A percentile compares a stretch with the other conserved stretches of the same genome.
Conservation (phyloP, 129 eudicot genomes). For the Pittosporum tobira region DNA sequence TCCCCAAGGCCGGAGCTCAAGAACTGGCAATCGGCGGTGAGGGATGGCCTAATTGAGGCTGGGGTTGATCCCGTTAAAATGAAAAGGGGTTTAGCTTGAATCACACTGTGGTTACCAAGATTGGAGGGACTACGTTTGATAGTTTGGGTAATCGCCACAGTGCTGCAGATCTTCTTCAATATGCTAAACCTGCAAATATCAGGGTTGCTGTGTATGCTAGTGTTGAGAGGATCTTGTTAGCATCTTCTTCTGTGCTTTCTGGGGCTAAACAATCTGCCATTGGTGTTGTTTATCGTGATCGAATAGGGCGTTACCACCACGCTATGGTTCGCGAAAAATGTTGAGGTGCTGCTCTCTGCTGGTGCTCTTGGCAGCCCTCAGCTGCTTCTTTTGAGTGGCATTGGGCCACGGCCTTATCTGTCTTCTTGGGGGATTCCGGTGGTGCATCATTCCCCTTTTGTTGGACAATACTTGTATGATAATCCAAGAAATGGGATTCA, state of each 20-base stretch:
- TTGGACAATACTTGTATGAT: constrained; percentile 50
- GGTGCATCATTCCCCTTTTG: constrained; percentile 45
- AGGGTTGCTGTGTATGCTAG: constrained; percentile 45
- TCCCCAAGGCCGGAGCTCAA: constrained; percentile 12
- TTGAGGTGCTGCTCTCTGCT: constrained; percentile 48
- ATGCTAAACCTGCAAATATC: constrained; percentile 41
- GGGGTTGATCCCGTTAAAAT: constrained; percentile 49
- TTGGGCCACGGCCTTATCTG: constrained; percentile 63
- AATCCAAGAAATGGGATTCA: too few relatives aligned
- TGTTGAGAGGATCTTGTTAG: constrained; percentile 46
- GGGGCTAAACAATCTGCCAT: constrained; percentile 26
- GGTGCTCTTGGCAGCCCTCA: constrained; percentile 82
- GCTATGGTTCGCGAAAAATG: constrained; percentile 45
- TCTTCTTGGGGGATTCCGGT: constrained; percentile 74
- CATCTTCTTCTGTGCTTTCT: constrained; percentile 17
- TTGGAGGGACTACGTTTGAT: constrained; percentile 74
- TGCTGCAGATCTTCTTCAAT: constrained; percentile 56
- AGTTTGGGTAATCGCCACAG: constrained; percentile 46
- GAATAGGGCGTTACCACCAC: constrained; percentile 35
- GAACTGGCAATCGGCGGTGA: constrained; percentile 56
- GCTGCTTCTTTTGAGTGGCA: constrained; percentile 59
- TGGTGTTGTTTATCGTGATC: constrained; percentile 58
- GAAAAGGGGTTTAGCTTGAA: constrained; percentile 36
- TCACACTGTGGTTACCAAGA: constrained; percentile 53
- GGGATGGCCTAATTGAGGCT: constrained; percentile 50